Evolutionary conservation across 2,329 filamentous ascomycete genomes (phyloP), one percentile per base, ranked within the genome.

Genomic region (Verticillium nubilum): DNA sequence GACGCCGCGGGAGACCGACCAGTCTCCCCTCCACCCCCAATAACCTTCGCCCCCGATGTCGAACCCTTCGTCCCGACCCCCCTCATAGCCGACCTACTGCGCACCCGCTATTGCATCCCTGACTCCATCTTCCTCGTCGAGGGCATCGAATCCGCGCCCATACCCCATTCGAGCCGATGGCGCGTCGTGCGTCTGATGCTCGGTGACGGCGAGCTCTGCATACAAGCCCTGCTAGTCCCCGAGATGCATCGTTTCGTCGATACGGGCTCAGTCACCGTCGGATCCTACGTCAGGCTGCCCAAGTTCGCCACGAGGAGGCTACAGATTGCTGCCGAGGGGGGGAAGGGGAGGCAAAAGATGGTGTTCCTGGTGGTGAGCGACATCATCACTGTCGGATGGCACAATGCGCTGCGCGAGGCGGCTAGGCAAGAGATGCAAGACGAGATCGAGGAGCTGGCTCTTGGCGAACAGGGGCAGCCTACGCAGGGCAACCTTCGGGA

Each of bases 101-200:
- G 77, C 52, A 82, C 80, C 25, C 73, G 73, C 23, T 78, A 75
- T 65, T 82, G 80, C 67, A 62, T 76, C 2, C 74, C 78, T 0
- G 76, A 75, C 3, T 80, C 80, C 2, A 64, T 84, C 56, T 79
- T 85, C 35, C 72, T 84, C 0, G 78, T 85, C 37, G 79, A 81
- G 60, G 73, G 70, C 53, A 60, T 82, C n/a, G 73, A 80, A 13
- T 57, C 64, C 17, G 61, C 73, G 0, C 67, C 75, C 1, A 68
- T 78, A 0, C 72, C 76, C 1, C 62, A 56, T 13, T 70, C 70
- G 26, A 65, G 63, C 17, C 66, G 72, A 67, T 78, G 78, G 74
- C 77, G 80, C 31, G 71, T 73, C 2, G 65, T 83, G 1, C 74
- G 81, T 2, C 63, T 85, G 12, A 58, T 84, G 0, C 74, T 85